Conservation (phyloP, 495 filamentous ascomycete genomes). For the Penicillium subrubescens region DNA sequence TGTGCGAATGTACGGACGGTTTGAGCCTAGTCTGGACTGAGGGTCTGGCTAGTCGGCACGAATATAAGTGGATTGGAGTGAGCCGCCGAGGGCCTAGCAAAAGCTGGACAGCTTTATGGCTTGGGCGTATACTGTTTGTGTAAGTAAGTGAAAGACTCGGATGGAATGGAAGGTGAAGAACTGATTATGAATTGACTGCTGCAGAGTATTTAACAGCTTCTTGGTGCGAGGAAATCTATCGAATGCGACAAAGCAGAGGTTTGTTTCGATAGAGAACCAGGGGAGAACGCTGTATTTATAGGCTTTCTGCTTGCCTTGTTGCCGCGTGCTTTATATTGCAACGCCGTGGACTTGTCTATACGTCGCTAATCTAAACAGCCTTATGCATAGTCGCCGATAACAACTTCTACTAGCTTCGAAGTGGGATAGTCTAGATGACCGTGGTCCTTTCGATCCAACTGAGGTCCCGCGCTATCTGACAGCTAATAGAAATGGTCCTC, state of each 20-base stretch:
- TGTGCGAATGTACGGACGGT: background rate
- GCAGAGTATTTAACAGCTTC: background rate
- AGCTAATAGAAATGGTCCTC: too few species aligned
- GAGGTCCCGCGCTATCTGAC: too few species aligned
- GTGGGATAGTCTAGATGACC: too few species aligned
- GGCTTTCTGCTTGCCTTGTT: background rate
- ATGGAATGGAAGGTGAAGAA: background rate
- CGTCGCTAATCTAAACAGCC: background rate
- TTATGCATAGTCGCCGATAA: too few species aligned
- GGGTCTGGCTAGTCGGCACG: background rate
- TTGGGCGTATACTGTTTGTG: background rate
- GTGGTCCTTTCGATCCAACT: too few species aligned
- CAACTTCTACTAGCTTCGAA: too few species aligned
- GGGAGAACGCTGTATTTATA: background rate
- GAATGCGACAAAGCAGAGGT: background rate
- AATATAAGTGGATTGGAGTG: background rate
- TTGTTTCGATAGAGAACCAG: background rate
- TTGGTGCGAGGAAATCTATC: background rate
- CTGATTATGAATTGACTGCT: background rate
- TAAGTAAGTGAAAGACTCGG: background rate
- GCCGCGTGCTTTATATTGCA: background rate
- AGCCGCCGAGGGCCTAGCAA: background rate
- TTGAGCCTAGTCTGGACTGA: background rate
- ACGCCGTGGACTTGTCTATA: background rate
- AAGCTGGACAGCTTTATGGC: background rate